Evolutionary conservation across 1,284 basidiomycete species (phyloP).

Genomic region (Boletus sp.): DNA sequence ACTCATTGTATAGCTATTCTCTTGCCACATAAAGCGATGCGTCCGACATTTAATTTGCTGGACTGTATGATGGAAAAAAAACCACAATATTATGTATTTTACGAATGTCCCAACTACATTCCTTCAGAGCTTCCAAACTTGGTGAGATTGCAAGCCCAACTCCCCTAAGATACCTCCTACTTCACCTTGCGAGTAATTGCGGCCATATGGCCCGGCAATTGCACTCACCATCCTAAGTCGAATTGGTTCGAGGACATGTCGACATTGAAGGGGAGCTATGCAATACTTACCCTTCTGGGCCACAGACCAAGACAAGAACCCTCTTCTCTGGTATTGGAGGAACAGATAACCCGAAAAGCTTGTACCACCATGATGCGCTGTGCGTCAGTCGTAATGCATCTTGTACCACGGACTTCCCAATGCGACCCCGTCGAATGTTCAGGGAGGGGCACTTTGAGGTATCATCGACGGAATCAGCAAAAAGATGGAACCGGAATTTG

Average conservation of each 20-base stretch:
- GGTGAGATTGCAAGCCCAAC: constrained; percentile 60
- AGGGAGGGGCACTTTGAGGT: constrained; percentile 24
- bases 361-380: constrained; percentile 49
- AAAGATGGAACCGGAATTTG: constrained; percentile 59
- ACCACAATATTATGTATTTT: constrained; percentile 3
- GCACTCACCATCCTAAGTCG: constrained; percentile 67
- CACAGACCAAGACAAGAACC: constrained; percentile 72
- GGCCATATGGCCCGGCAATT: constrained; percentile 76
- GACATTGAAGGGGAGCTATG: neutral
- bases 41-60: neutral
- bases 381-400: constrained; percentile 41
- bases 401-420: constrained; percentile 53
- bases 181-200: constrained; percentile 73
- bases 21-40: too few relatives aligned
- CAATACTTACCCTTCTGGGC: constrained; percentile 72
- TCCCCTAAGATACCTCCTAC: constrained; percentile 70
- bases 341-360: constrained; percentile 37
- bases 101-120: neutral
- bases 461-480: constrained; percentile 57
- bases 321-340: constrained; percentile 39
- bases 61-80: neutral
- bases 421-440: constrained; percentile 47
- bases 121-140: constrained; percentile 72
- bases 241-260: constrained; percentile 9
- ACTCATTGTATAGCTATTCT: too few relatives aligned